These are phyloP conservation scores for Astrocystis sublimbata DNA, from an alignment of 495 filamentous ascomycete species.

Conservation along the genomic window DNA sequence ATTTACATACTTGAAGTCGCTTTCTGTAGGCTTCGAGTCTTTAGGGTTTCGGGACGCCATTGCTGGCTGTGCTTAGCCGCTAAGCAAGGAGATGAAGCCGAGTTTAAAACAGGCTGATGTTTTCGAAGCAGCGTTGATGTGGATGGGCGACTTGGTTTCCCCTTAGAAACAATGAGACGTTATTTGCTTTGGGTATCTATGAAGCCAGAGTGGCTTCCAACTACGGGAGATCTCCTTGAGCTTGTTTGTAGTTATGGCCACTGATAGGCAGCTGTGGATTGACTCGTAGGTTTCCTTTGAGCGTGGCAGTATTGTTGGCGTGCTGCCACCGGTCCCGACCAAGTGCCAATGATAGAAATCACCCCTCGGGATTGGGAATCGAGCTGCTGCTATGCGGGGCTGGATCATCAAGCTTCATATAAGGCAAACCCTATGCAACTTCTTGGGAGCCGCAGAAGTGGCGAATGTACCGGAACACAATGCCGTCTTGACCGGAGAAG, in stretches of 20 bases:
- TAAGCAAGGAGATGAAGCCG: not conserved
- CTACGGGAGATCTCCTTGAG: not conserved
- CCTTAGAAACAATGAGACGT: not conserved
- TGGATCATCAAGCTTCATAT: not conserved
- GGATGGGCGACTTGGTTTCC: not conserved
- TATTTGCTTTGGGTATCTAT: not conserved
- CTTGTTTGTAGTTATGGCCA: not conserved
- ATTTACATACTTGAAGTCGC: conserved; percentile 8
- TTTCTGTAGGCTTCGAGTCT: conserved; percentile 8
- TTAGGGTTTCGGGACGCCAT: conserved; percentile 14
- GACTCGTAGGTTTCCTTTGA: not conserved
- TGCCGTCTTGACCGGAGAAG: not conserved
- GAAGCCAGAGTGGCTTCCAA: not conserved
- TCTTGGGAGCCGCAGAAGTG: not conserved
- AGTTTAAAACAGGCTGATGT: not conserved
- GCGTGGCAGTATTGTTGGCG: not conserved
- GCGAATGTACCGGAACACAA: not conserved
- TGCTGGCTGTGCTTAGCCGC: not conserved
- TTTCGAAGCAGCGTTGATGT: not conserved
- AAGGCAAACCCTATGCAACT: not conserved
- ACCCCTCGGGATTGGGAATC: not conserved
- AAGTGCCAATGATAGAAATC: not conserved
- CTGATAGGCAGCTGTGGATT: not conserved
- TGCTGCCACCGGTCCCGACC: not conserved
- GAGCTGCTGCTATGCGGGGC: no score